These are phyloP conservation scores for Penicillium diatomitis DNA, from an alignment of 495 filamentous ascomycete species.

Conservation along the genomic window DNA sequence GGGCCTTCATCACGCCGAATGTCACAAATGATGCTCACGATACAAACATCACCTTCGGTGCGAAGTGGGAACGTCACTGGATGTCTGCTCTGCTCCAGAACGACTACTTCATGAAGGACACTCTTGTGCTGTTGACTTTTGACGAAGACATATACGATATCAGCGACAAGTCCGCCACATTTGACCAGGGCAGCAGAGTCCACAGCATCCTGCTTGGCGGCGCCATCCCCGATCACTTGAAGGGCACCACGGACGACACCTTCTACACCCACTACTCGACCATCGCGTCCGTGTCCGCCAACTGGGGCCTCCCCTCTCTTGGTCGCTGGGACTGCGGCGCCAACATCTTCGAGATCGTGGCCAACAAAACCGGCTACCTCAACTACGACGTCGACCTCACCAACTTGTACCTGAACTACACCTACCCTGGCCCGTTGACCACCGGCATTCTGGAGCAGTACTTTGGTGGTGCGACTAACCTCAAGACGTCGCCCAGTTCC, in stretches of 20 bases:
- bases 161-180: not conserved
- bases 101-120: constrained; percentile 4
- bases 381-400: constrained; percentile 41
- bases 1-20: constrained; percentile 5
- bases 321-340: constrained; percentile 4
- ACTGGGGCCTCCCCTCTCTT: constrained; percentile 3
- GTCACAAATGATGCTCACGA: constrained; percentile 7
- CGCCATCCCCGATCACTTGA: not conserved
- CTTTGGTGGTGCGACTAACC: no score
- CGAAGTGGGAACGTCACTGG: constrained; percentile 4
- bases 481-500: no score
- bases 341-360: constrained; percentile 53
- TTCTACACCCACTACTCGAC: constrained; percentile 5
- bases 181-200: not conserved
- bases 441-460: no score
- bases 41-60: constrained; percentile 2
- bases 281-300: constrained; percentile 6
- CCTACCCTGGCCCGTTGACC: constrained; percentile 31
- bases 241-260: constrained; percentile 3
- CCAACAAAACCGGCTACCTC: constrained; percentile 47
- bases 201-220: constrained; percentile 5
- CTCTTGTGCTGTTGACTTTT: constrained; percentile 6
- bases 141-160: constrained; percentile 1
- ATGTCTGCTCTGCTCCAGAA: constrained; percentile 6
- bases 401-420: constrained; percentile 35